Base-by-base conservation (phyloP, 164 flowering plant species). In the Nelumbo lutea region DNA sequence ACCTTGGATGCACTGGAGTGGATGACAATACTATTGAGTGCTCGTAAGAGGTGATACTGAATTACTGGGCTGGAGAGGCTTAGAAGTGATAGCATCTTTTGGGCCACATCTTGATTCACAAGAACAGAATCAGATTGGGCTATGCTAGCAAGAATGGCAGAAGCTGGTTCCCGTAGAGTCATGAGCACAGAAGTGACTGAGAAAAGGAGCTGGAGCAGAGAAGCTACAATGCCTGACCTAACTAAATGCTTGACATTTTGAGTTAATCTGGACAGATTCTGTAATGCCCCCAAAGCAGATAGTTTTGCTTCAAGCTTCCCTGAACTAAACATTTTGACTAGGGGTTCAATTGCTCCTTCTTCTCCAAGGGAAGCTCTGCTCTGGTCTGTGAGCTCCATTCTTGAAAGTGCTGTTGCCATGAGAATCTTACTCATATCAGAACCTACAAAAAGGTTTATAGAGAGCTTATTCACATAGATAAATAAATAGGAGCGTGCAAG, bases 161-260 rank as follows among this genome's bases (percentile, higher is more conserved):
- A 84, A 48, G 93, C 96, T 46, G 98, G 98, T 72, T 93, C 98
- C 8, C 93, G 83, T 10, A 93, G 89, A 60, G 90, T 88, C 98
- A 88, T 89, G 61, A 89, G 83, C 44, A 85, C 89, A 41, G 98
- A 93, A 7, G 98, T 93, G 3, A 93, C 95, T 1, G 96, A 89
- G 80, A 93, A 93, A n/a, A 93, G 90, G 43, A 90, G 96, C 73
- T 89, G 95, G 52, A 90, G 90, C 9, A 93, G 81, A 48, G 90
- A 45, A 14, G 65, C 63, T 5, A 93, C 84, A 48, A 90, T 83
- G 48, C 90, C 92, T 7, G 92, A 79, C 40, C 70, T 63, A 65
- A 84, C 70, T 68, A 93, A 64, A 6, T 74, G 81, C 13, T 80
- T 77, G 39, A 84, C 80, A 64, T 89, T 90, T 66, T 83, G 83